Conservation (phyloP, 495 filamentous ascomycete genomes). For the Xylaria palmicola region DNA sequence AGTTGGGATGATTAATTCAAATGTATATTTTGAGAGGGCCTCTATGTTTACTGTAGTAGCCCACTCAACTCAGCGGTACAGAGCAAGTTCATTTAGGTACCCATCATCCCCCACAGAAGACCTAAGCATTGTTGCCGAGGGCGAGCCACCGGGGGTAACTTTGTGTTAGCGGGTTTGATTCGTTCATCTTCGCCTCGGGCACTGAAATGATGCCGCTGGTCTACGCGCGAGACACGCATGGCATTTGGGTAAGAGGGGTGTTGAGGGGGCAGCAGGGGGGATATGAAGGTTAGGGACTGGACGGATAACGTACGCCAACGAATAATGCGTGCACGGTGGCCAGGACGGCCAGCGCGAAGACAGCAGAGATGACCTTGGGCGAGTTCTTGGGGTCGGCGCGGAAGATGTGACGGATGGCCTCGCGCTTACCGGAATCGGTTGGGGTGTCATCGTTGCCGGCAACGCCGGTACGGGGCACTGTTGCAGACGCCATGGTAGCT, state of each 20-base stretch:
- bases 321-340: conserved; percentile 71
- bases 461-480: background rate
- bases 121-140: conserved; percentile 84
- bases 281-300: background rate
- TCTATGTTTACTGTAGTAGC: too few relatives aligned
- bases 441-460: background rate
- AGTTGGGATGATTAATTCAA: too few relatives aligned
- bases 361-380: conserved; percentile 74
- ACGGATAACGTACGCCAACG: conserved; percentile 58
- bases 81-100: too few relatives aligned
- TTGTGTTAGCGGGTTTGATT: conserved; percentile 11
- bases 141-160: conserved; percentile 79
- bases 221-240: too few relatives aligned
- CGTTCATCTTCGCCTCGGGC: background rate
- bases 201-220: too few relatives aligned
- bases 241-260: too few relatives aligned
- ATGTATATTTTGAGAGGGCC: too few relatives aligned
- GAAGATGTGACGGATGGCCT: conserved; percentile 92
- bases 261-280: too few relatives aligned
- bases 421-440: conserved; percentile 55
- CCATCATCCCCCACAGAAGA: too few relatives aligned
- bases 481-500: background rate
- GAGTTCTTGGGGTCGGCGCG: conserved; percentile 73
- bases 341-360: conserved; percentile 71
- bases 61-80: too few relatives aligned